Percentiles rank a stretch among this genome's conserved stretches.
Conservation (phyloP, 2,329 filamentous ascomycete species). For the Coniella lustricola region DNA sequence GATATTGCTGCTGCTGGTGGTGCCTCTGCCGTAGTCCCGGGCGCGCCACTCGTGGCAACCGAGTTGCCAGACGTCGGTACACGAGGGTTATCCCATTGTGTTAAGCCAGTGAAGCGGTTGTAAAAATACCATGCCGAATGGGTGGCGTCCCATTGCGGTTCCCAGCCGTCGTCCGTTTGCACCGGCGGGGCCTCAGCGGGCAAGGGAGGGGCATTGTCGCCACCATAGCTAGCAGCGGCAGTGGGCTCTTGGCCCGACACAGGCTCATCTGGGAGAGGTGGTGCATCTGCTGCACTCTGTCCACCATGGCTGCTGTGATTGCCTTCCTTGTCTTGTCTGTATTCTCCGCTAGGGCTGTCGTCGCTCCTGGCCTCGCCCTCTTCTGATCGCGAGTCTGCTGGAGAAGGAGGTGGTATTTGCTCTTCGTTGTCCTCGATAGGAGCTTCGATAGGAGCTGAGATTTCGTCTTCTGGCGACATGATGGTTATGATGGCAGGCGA, state of each 20-base stretch:
- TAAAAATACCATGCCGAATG: conserved; percentile 73
- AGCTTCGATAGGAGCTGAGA: neutral
- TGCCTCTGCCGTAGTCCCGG: conserved; percentile 21
- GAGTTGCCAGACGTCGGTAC: conserved; percentile 41
- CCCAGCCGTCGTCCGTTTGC: conserved; percentile 68
- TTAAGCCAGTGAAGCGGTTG: conserved; percentile 68
- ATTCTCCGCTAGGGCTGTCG: neutral
- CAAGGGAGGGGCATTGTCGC: conserved; percentile 28
- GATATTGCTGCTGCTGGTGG: conserved; percentile 21
- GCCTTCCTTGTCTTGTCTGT: neutral
- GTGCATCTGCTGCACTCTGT: neutral
- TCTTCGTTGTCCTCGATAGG: conserved; percentile 6
- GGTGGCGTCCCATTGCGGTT: conserved; percentile 65
- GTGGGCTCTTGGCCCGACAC: neutral
- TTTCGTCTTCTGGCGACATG: conserved; percentile 14
- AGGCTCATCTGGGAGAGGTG: conserved; percentile 13
- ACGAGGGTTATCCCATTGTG: conserved; percentile 84
- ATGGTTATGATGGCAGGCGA: neutral
- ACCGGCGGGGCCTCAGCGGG: conserved; percentile 35
- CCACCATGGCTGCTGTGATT: neutral
- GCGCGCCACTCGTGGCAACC: conserved; percentile 20
- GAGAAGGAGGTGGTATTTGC: conserved; percentile 3
- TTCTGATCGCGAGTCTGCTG: conserved; percentile 11
- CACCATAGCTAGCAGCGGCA: too few relatives aligned
- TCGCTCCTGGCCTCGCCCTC: conserved; percentile 14